Evolutionary conservation across 306 rosid species (phyloP).

Genomic region (Geum urbanum): DNA sequence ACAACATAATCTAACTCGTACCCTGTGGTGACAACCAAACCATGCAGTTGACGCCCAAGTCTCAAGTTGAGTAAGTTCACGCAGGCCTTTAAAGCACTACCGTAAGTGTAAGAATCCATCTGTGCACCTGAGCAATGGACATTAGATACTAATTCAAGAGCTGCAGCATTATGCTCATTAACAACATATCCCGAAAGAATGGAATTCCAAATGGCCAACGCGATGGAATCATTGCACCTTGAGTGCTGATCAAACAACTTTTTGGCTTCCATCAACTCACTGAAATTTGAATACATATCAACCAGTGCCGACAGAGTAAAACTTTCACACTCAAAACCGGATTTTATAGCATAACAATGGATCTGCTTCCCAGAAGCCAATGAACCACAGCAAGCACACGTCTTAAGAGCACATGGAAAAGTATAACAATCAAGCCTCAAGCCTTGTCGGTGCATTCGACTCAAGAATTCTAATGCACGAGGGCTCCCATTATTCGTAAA

Average conservation of each 20-base stretch:
- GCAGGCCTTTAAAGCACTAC: constrained; percentile 65
- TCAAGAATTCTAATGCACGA: constrained; percentile 44
- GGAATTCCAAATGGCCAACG: constrained; percentile 69
- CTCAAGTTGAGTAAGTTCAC: constrained; percentile 42
- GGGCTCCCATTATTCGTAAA: constrained; percentile 42
- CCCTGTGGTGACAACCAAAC: constrained; percentile 58
- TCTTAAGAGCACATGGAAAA: constrained; percentile 67
- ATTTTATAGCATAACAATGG: constrained; percentile 53
- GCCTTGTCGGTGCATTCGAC: constrained; percentile 56
- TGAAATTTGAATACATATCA: constrained; percentile 77
- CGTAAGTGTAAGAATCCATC: constrained; percentile 64
- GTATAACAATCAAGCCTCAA: constrained; percentile 65
- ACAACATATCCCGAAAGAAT: constrained; percentile 74
- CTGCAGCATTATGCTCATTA: constrained; percentile 40
- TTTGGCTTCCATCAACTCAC: constrained; percentile 43
- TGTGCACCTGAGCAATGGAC: constrained; percentile 44
- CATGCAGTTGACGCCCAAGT: constrained; percentile 70
- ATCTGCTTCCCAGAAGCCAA: constrained; percentile 52
- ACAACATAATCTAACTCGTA: constrained; percentile 58
- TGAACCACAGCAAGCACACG: constrained; percentile 39
- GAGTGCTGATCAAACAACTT: constrained; percentile 46
- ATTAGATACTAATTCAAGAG: constrained; percentile 42
- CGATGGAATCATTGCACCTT: constrained; percentile 23
- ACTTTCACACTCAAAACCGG: constrained; percentile 55
- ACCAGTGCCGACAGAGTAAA: constrained; percentile 67